These are phyloP conservation scores for Teratosphaeria nubilosa DNA, from an alignment of 2,329 filamentous ascomycete genomes.

Conservation along the genomic window DNA sequence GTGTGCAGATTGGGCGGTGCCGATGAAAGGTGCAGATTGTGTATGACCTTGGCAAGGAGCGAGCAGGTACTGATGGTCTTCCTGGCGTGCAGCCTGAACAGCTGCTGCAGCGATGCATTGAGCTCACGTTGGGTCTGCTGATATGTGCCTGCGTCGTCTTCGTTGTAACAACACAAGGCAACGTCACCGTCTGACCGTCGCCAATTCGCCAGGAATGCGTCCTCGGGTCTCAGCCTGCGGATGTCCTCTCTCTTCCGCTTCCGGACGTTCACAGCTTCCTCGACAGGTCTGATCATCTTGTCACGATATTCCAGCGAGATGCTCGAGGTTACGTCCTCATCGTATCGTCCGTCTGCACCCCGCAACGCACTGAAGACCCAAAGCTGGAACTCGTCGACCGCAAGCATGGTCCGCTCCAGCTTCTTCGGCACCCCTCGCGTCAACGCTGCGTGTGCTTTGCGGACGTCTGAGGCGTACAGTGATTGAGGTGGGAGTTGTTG, in stretches of 20 bases:
- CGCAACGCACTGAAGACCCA: slow-evolving; percentile 21
- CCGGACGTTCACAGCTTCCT: neutral
- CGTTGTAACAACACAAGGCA: slow-evolving; percentile 22
- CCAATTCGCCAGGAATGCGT: slow-evolving; percentile 2
- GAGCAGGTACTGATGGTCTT: slow-evolving; percentile 8
- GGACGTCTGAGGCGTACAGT: slow-evolving; percentile 30
- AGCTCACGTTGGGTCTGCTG: slow-evolving; percentile 14
- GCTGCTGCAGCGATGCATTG: slow-evolving; percentile 12
- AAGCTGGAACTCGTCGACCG: slow-evolving; percentile 31
- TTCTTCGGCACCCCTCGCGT: slow-evolving; percentile 33
- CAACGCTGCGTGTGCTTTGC: slow-evolving; percentile 22
- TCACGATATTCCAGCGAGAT: slow-evolving; percentile 17
- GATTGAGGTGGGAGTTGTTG: slow-evolving; percentile 35
- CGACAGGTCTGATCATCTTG: slow-evolving; percentile 3
- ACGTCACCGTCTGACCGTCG: slow-evolving; percentile 5
- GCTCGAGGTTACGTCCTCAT: slow-evolving; percentile 8
- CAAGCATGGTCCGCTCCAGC: slow-evolving; percentile 30
- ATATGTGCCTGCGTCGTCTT: slow-evolving; percentile 30
- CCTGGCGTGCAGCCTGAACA: slow-evolving; percentile 15
- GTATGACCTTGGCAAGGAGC: slow-evolving; percentile 36
- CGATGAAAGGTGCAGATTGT: slow-evolving; percentile 55
- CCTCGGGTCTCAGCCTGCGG: neutral
- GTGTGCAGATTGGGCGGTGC: slow-evolving; percentile 55
- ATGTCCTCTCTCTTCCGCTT: slow-evolving; percentile 1
- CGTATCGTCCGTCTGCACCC: neutral